Evolutionary conservation across 139 green algal genomes (phyloP).

Genomic region (Monoraphidium neglectum): DNA sequence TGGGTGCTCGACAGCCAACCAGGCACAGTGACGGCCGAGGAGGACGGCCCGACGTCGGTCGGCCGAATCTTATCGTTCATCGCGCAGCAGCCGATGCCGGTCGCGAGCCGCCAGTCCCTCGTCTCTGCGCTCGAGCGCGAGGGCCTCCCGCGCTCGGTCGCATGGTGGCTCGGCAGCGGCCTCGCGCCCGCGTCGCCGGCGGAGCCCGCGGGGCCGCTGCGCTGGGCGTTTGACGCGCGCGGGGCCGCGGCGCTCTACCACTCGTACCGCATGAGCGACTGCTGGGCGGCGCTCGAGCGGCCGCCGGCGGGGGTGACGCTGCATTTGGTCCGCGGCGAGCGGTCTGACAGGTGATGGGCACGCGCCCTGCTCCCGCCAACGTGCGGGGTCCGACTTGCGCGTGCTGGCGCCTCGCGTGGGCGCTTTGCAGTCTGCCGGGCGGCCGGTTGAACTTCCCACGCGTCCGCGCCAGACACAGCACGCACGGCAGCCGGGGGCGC

Average conservation of each 20-base stretch:
- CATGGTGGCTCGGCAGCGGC: constrained; percentile 82
- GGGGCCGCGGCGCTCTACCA: constrained; percentile 70
- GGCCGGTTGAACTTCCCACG: too few relatives aligned
- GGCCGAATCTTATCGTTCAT: constrained; percentile 22
- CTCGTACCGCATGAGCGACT: constrained; percentile 64
- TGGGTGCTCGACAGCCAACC: constrained; percentile 84
- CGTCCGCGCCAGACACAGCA: too few relatives aligned
- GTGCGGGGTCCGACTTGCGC: too few relatives aligned
- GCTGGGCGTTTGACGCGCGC: constrained; percentile 70
- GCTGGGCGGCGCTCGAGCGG: constrained; percentile 44
- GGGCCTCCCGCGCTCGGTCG: constrained; percentile 58
- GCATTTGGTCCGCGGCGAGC: constrained; percentile 65
- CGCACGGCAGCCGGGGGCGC: too few relatives aligned
- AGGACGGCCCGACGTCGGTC: constrained; percentile 32
- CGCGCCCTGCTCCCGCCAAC: too few relatives aligned
- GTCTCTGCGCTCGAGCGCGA: constrained; percentile 32
- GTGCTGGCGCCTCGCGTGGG: too few relatives aligned
- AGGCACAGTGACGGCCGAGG: constrained; percentile 39
- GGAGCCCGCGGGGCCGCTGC: constrained; percentile 19
- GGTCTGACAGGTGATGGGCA: constrained; percentile 58
- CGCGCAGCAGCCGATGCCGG: constrained; percentile 45
- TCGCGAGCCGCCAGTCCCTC: constrained; percentile 58
- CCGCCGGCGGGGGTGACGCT: constrained; percentile 53
- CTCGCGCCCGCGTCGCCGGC: constrained; percentile 34
- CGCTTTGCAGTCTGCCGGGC: too few relatives aligned